phyloP scores from a whole-genome alignment of 352 stramenopile species.

The Phytophthora palmivora region DNA sequence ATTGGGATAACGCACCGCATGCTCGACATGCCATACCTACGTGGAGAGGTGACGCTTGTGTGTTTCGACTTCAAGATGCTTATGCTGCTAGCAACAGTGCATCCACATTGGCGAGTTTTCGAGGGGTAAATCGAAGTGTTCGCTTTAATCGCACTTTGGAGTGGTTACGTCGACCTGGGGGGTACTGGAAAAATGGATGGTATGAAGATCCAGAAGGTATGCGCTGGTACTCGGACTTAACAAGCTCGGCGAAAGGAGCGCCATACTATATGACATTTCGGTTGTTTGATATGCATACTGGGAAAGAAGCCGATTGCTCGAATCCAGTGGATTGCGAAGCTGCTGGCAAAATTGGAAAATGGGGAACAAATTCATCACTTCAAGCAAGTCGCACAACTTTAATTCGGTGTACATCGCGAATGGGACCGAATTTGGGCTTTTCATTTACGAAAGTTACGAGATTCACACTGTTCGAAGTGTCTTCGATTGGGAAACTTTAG shows the following conservation, averaged over 20 bases:
- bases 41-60: conserved; percentile 35
- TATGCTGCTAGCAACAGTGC: conserved; percentile 5
- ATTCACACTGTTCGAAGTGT: conserved; percentile 12
- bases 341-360: conserved; percentile 4
- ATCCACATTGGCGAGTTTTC: conserved; percentile 9
- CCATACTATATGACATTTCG: conserved; percentile 33
- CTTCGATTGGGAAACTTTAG: conserved; percentile 30
- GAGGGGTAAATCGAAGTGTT: conserved; percentile 22
- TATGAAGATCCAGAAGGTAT: conserved; percentile 33
- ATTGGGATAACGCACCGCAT: conserved; percentile 39
- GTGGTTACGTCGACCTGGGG: conserved; percentile 23
- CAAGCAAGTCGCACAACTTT: conserved; percentile 1
- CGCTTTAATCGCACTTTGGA: conserved; percentile 14
- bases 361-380: conserved; percentile 18
- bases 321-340: conserved; percentile 16
- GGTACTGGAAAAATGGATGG: conserved; percentile 36
- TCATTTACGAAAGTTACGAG: conserved; percentile 10
- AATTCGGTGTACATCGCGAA: conserved; percentile 17
- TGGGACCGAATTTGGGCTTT: conserved; percentile 3
- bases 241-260: conserved; percentile 24
- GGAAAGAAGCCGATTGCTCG: conserved; percentile 27
- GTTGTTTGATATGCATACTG: conserved; percentile 29
- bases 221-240: conserved; percentile 36
- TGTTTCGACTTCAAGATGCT: conserved; percentile 26
- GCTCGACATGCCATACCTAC: conserved; percentile 40